Evolutionary conservation across 192 early-diverging fungal genomes (phyloP), one percentile per base, ranked within the genome.

Genomic region (Paraglomus occultum): DNA sequence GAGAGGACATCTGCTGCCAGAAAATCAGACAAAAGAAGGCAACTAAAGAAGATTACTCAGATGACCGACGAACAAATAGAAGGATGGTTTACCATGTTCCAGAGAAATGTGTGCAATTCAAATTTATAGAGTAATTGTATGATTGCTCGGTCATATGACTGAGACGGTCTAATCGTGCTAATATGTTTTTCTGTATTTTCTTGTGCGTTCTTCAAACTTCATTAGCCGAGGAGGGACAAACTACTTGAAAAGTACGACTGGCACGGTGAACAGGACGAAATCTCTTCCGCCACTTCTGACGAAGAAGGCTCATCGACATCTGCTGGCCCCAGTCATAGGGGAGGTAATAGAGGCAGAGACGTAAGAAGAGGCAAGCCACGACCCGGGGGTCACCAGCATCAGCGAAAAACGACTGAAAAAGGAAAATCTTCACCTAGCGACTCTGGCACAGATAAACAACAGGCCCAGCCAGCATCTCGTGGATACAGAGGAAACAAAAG

Each of bases 11-110:
- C 73, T 20, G 79, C 77, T 22, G 71, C 81, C 23, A 82, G 94
- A 52, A 90, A 89, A 54, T 81, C 84, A 5, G 71, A 82, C 10
- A 78, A 82, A 51, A 76, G 95, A 46, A 79, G 71, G 40, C 67
- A 77, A 12, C 76, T 98, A 18, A 80, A 84, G 17, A 76, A 83
- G 40, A 72, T 82, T 65, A 93, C 93, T 4, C 82, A 86, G 20
- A 85, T 93, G 84, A 89, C 86, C 6, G 90, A 95, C 67, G 94
- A 98, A 74, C 94, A 96, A 77, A 78, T 98, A 6, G 93, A 95
- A 71, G 95, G 95, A 42, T 98, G 95, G 95, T 87, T 79, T 46
- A 84, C 84, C 15, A 96, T 98, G 94, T 88, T 93, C 71, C 78
- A 80, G 51, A 79, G 92, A 52, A 92, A 94, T 70, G 90, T 91